Evolutionary conservation across 2,329 filamentous ascomycete genomes (phyloP), one percentile per base, ranked within the genome.

Genomic region (Hymenoscyphus infarciens): DNA sequence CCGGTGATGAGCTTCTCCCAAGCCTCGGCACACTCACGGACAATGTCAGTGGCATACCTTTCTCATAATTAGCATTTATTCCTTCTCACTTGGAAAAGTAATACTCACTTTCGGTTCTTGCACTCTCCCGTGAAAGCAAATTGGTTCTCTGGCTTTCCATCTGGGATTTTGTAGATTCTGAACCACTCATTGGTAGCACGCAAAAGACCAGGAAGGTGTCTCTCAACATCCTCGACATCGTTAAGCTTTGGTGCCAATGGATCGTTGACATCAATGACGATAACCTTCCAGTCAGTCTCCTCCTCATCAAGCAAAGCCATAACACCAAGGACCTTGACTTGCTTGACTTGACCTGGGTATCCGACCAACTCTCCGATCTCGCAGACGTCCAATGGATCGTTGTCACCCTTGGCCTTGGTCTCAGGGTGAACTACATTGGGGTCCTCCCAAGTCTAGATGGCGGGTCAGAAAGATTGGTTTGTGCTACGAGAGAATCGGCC

Each of bases 131-230:
- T 97, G 85, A 99, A 99, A 75, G 95, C 95, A 77, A 99, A 99
- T 83, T 98, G 95, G 88, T 99, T 99, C 90, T 99, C 95, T 74
- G 94, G 93, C 92, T 99, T 99, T 85, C 95, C 95, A 77, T 99
- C 95, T 77, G 95, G 95, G 81, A 99, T 99, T 87, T 99, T 99
- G 90, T 99, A 99, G 87, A 99, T 99, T 80, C 95, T 92, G 92
- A 99, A 99, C 95, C 95, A 99, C 85, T 99, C 95, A 77, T 99
- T 99, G 77, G 94, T 98, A 76, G 95, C 95, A 72, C 95, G 90
- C 78, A 99, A 86, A 64, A 99, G 91, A 73, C 95, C 95, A 65
- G 95, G 95, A 63, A 99, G 88, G 83, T 98, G 95, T 76, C 94
- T 89, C 87, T 99, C 95, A 72, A 99, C 95, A 77, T 99, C 95